Evolutionary conservation across 1,284 basidiomycete species (phyloP).

Genomic region (Ustilago tritici): DNA sequence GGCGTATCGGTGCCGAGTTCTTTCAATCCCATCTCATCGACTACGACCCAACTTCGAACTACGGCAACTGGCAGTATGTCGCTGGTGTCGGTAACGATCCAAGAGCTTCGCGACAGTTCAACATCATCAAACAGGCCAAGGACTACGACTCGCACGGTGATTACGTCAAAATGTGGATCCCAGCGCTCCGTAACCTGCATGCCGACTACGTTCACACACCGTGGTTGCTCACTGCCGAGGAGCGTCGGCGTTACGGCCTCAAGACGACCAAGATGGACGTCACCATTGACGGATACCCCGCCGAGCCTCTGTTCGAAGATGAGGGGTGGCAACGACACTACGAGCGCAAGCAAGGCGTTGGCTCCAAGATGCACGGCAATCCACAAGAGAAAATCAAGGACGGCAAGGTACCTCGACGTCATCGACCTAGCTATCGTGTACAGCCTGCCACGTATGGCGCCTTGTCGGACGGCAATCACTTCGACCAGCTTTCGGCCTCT

Average conservation of each 20-base stretch:
- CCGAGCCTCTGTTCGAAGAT: slow-evolving; percentile 54
- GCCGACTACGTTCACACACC: slow-evolving; percentile 65
- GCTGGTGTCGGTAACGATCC: slow-evolving; percentile 75
- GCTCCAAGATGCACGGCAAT: slow-evolving; percentile 64
- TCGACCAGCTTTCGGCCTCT: slow-evolving; percentile 42
- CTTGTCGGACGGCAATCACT: slow-evolving; percentile 20
- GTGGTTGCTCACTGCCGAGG: slow-evolving; percentile 56
- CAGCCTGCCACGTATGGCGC: slow-evolving; percentile 40
- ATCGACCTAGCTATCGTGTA: slow-evolving; percentile 41
- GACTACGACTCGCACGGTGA: slow-evolving; percentile 73
- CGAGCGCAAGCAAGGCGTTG: slow-evolving; percentile 60
- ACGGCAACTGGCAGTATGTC: slow-evolving; percentile 68
- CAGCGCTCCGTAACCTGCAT: slow-evolving; percentile 71
- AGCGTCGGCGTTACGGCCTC: slow-evolving; percentile 57
- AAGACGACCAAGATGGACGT: slow-evolving; percentile 61
- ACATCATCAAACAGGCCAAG: slow-evolving; percentile 74
- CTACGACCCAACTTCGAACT: slow-evolving; percentile 64
- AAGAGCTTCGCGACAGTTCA: slow-evolving; percentile 73
- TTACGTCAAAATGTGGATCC: slow-evolving; percentile 73
- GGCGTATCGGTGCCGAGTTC: slow-evolving; percentile 75
- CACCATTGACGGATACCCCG: slow-evolving; percentile 60
- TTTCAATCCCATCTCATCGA: slow-evolving; percentile 72
- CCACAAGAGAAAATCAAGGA: slow-evolving; percentile 66
- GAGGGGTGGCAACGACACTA: slow-evolving; percentile 63
- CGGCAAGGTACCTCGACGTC: slow-evolving; percentile 53